Evolutionary conservation across 371 early-diverging fungal genomes (phyloP).

Genomic region (Nematocida displodere): DNA sequence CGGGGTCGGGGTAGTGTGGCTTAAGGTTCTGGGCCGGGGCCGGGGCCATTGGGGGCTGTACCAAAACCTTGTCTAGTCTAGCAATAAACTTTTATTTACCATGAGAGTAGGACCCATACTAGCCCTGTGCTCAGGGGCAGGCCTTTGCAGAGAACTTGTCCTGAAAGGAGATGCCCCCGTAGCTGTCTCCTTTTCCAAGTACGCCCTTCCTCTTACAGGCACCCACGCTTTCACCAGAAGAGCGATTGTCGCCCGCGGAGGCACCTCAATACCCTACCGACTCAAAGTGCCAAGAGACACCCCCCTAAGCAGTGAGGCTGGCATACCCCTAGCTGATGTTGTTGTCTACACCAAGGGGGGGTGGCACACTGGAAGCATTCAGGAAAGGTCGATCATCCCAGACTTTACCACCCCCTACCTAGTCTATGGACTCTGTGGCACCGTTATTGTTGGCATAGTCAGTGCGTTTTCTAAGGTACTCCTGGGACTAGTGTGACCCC

Average conservation of each 20-base stretch:
- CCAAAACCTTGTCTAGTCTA: too few relatives aligned
- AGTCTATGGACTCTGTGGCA: slow-evolving; percentile 42
- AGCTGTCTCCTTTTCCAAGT: slow-evolving; percentile 4
- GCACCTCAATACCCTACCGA: neutral
- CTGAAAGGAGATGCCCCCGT: neutral
- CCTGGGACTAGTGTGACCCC: slow-evolving; percentile 5
- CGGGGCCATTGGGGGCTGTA: too few relatives aligned
- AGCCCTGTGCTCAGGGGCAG: neutral
- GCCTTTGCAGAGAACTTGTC: slow-evolving; percentile 1
- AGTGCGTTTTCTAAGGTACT: slow-evolving; percentile 37
- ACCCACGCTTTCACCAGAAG: neutral
- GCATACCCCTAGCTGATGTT: neutral
- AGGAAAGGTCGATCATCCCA: slow-evolving; percentile 32
- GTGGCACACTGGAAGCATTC: neutral
- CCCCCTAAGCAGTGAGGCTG: slow-evolving; percentile 25
- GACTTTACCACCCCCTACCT: slow-evolving; percentile 49
- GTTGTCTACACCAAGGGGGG: neutral
- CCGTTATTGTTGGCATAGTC: slow-evolving; percentile 9
- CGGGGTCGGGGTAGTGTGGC: too few relatives aligned
- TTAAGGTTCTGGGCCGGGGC: too few relatives aligned
- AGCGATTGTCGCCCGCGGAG: too few relatives aligned
- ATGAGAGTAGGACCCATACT: slow-evolving; percentile 13
- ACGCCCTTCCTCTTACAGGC: slow-evolving; percentile 13
- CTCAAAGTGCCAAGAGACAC: neutral
- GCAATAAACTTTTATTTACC: neutral